Evolutionary conservation across 2,329 filamentous ascomycete species (phyloP).

Genomic region (Ploettnerulaceae sp.): DNA sequence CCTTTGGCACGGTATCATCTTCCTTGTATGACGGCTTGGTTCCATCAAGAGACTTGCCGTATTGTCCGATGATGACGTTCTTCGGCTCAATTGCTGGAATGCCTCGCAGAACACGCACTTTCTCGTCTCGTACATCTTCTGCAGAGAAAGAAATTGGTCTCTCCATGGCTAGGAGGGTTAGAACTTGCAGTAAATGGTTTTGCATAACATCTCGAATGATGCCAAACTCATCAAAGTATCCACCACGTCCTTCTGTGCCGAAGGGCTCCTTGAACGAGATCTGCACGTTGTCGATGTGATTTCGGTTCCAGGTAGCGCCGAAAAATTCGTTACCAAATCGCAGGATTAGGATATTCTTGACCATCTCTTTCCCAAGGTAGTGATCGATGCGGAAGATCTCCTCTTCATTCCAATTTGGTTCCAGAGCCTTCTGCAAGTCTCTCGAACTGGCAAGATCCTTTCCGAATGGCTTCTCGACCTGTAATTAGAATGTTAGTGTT

Average conservation of each 20-base stretch:
- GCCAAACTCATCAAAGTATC: slow-evolving; percentile 99
- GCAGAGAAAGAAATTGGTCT: slow-evolving; percentile 96
- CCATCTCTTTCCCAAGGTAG: slow-evolving; percentile 99
- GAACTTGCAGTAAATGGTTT: slow-evolving; percentile 94
- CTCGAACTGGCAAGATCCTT: slow-evolving; percentile 94
- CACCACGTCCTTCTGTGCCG: slow-evolving; percentile 93
- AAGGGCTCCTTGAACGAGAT: slow-evolving; percentile 99
- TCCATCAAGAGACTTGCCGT: slow-evolving; percentile 91
- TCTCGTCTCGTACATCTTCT: slow-evolving; percentile 98
- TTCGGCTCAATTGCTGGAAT: slow-evolving; percentile 96
- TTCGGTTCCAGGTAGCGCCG: slow-evolving; percentile 96
- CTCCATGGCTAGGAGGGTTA: slow-evolving; percentile 97
- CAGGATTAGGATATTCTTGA: slow-evolving; percentile 98
- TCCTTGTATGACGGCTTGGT: slow-evolving; percentile 98
- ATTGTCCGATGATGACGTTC: slow-evolving; percentile 99
- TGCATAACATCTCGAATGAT: slow-evolving; percentile 99
- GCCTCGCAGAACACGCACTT: slow-evolving; percentile 88
- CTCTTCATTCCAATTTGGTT: slow-evolving; percentile 97
- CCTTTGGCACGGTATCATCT: slow-evolving; percentile 95
- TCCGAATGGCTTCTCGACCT: slow-evolving; percentile 99
- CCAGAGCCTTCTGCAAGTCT: slow-evolving; percentile 88
- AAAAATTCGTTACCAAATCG: slow-evolving; percentile 99
- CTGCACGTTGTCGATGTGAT: slow-evolving; percentile 99
- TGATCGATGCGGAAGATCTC: slow-evolving; percentile 99
- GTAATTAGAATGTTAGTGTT: slow-evolving; percentile 25